Base-by-base conservation (phyloP, 352 stramenopile species). In the Globisporangium orthogonon region DNA sequence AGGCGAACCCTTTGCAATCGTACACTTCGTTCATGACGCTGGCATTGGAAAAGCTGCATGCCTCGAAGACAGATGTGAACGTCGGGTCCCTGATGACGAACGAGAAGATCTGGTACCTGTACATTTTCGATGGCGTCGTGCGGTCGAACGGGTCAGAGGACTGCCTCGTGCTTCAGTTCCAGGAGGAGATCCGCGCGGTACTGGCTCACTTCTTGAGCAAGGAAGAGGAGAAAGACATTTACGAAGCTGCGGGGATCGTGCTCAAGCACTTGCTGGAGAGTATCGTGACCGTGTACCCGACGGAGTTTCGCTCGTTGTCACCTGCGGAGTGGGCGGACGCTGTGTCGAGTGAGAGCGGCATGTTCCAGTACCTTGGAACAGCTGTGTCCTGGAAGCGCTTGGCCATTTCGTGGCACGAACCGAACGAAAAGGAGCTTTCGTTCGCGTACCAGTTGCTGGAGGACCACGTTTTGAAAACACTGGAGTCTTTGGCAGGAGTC, bases 81-180 rank as follows among this genome's bases (percentile, higher is more conserved):
- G 69, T 63, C 3, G 59, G 35, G 9, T 56, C 50, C 23, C 63
- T 87, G 51, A 83, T 79, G 76, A 47, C 48, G 15, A 89, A 84
- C 51, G 78, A 89, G 52, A 87, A 87, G 60, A 67, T 82, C 6
- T 89, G 78, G 78, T 73, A 78, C 43, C 56, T 91, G 52, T 64
- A 62, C 29, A 69, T 89, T 40, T 62, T 91, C 13, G 66, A 78
- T 47, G 81, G 81, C 9, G 59, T 78, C 29, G 67, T 88, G 31
- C 64, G 68, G 23, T 78, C 72, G 30, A 83, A 71, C 52, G 62
- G 69, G 39, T 58, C 65, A 0, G 53, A 54, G 11, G 51, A 71
- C 11, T 56, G 56, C 6, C 49, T 61, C 5, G 63, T 88, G 15
- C 58, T 88, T 29, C 54, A 54, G 13, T 76, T 76, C 33, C 54